Conservation (phyloP, 257 asterid genomes). For the Coffea eugenioides region DNA sequence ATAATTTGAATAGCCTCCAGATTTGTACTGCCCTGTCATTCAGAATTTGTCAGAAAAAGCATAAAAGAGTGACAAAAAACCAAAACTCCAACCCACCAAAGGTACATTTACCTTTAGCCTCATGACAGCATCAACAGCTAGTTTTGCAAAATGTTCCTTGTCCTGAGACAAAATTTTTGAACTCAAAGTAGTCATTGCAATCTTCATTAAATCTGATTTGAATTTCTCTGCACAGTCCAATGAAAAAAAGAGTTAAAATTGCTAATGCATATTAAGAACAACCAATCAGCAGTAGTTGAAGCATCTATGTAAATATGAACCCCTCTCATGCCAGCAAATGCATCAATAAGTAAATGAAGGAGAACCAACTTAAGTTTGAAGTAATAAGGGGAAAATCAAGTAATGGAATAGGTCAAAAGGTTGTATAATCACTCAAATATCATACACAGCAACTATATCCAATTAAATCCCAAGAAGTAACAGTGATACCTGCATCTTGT, state of each 20-base stretch:
- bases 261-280: neutral
- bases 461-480: neutral
- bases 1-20: constrained; percentile 90
- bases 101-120: constrained; percentile 59
- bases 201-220: constrained; percentile 69
- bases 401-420: neutral
- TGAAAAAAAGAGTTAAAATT: neutral
- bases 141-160: constrained; percentile 79
- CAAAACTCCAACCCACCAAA: constrained; percentile 9
- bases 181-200: constrained; percentile 92
- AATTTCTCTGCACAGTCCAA: constrained; percentile 54
- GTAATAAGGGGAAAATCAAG: neutral
- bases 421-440: neutral
- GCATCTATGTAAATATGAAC: neutral
- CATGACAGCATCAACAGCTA: constrained; percentile 94
- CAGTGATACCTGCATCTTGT: constrained; percentile 61
- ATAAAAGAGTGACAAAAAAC: neutral
- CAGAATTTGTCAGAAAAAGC: constrained; percentile 10
- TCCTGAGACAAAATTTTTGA: constrained; percentile 92
- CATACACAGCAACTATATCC: neutral
- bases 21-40: constrained; percentile 85
- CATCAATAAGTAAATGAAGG: neutral
- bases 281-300: neutral
- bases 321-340: neutral
- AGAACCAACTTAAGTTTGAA: neutral